phyloP scores from a whole-genome alignment of 2,329 filamentous ascomycete species.

The Aspergillus arachidicola region DNA sequence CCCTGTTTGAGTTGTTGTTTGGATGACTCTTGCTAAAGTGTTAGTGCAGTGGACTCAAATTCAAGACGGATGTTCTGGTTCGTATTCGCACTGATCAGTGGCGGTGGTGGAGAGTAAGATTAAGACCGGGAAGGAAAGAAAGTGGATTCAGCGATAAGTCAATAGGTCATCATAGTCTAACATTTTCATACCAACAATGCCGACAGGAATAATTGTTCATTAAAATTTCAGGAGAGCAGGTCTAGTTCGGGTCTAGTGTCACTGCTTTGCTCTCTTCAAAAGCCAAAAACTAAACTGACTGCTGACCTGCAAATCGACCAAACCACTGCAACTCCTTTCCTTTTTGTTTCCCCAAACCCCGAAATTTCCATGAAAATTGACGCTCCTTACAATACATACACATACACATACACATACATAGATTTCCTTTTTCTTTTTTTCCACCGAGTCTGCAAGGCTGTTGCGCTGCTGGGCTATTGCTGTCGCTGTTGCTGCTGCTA shows the following conservation, averaged over 20 bases:
- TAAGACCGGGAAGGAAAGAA: not conserved
- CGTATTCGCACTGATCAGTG: not conserved
- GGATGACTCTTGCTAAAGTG: not conserved
- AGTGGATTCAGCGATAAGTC: conserved; percentile 5
- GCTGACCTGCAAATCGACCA: not conserved
- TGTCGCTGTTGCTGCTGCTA: not conserved
- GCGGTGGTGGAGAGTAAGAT: conserved; percentile 6
- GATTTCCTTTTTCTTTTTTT: not conserved
- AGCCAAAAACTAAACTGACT: not conserved
- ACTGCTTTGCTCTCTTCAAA: not conserved
- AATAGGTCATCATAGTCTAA: not conserved
- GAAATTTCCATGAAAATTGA: not conserved
- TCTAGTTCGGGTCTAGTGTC: conserved; percentile 4
- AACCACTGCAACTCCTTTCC: not conserved
- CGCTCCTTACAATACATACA: not conserved
- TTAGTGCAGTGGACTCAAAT: not conserved
- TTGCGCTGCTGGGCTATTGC: not conserved
- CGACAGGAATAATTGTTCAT: conserved; percentile 1
- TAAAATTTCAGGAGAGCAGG: not conserved
- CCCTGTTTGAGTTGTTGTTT: not conserved
- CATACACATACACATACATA: not conserved
- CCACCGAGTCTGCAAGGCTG: not conserved
- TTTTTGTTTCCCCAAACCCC: not conserved
- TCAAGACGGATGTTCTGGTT: not conserved
- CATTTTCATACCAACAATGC: not conserved